Conservation (phyloP, 1,284 basidiomycete genomes). For the Trichosporon coremiiforme region DNA sequence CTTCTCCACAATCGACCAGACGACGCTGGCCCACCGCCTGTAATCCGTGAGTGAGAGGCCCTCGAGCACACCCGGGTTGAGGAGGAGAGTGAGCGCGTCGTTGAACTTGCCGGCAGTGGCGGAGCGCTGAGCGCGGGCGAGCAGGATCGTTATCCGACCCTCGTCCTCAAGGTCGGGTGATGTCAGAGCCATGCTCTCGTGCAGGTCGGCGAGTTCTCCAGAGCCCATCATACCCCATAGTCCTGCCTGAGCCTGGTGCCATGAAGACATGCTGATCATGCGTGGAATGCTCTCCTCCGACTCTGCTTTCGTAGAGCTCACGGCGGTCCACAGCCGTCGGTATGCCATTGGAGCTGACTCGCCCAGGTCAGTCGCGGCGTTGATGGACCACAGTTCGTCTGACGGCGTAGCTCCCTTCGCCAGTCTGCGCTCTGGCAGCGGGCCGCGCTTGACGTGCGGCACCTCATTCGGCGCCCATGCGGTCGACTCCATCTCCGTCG, state of each 20-base stretch:
- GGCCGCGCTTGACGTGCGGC: slow-evolving; percentile 31
- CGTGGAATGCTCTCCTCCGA: slow-evolving; percentile 22
- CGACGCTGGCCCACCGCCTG: slow-evolving; percentile 42
- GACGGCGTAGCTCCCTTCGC: slow-evolving; percentile 38
- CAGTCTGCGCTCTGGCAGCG: slow-evolving; percentile 33
- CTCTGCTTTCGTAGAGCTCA: slow-evolving; percentile 27
- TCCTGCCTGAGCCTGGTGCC: slow-evolving; percentile 42
- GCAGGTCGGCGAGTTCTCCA: slow-evolving; percentile 40
- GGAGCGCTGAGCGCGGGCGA: slow-evolving; percentile 31
- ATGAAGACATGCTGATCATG: slow-evolving; percentile 39
- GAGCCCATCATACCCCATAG: slow-evolving; percentile 49
- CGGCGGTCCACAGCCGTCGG: slow-evolving; percentile 44
- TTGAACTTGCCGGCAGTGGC: slow-evolving; percentile 36
- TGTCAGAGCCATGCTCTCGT: slow-evolving; percentile 29
- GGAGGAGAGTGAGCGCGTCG: slow-evolving; percentile 41
- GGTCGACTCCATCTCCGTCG: slow-evolving; percentile 30
- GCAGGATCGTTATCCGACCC: slow-evolving; percentile 26
- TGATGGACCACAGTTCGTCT: slow-evolving; percentile 53
- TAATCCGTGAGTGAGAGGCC: slow-evolving; percentile 41
- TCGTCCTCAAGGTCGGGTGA: slow-evolving; percentile 24
- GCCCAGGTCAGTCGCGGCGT: slow-evolving; percentile 50
- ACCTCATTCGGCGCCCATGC: slow-evolving; percentile 31
- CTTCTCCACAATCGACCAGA: slow-evolving; percentile 45
- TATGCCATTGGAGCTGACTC: slow-evolving; percentile 51
- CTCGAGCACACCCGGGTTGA: slow-evolving; percentile 32